phyloP scores from a whole-genome alignment of 768 basidiomycete species.

The Filobasidium floriforme region DNA sequence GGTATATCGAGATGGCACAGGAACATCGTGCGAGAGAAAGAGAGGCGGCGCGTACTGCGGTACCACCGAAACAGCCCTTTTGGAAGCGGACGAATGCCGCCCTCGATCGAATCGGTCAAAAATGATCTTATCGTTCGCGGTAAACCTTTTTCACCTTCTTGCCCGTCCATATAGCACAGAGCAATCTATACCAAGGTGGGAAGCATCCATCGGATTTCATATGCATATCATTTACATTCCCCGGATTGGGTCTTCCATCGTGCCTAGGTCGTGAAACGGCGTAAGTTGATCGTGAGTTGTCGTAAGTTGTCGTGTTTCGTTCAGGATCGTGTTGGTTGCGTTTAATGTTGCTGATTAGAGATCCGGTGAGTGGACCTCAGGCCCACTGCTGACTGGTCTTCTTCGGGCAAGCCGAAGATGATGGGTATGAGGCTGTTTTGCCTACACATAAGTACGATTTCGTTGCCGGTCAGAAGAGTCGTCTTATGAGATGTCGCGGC shows the following conservation, averaged over 20 bases:
- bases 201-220: too few species aligned
- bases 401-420: slow-evolving; percentile 49
- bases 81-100: neutral
- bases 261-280: neutral
- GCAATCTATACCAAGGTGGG: too few species aligned
- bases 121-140: too few species aligned
- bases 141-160: too few species aligned
- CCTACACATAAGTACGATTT: slow-evolving; percentile 72
- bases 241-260: neutral
- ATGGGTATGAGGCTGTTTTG: slow-evolving; percentile 81
- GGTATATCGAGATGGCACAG: neutral
- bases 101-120: too few species aligned
- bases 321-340: neutral
- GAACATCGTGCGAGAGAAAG: neutral
- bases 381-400: neutral
- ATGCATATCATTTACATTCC: neutral
- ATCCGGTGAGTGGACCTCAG: too few species aligned
- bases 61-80: neutral
- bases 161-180: too few species aligned
- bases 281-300: neutral
- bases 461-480: slow-evolving; percentile 60
- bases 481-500: too few species aligned
- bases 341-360: neutral
- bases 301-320: neutral
- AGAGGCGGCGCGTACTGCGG: neutral